Evolutionary conservation across 768 basidiomycete species (phyloP).

Genomic region (Podaxis rugospora): DNA sequence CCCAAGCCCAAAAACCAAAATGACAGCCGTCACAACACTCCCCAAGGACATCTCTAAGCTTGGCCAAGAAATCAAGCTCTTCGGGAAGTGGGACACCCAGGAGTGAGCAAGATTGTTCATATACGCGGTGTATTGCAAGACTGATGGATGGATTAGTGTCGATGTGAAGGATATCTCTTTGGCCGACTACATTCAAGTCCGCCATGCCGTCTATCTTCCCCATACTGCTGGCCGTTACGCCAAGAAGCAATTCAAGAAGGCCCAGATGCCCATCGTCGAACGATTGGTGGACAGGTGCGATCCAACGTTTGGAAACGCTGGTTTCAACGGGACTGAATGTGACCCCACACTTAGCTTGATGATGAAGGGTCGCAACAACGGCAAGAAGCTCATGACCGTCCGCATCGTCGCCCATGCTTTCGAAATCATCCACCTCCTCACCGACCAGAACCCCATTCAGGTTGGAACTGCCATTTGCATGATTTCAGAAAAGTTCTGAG

Average conservation of each 20-base stretch:
- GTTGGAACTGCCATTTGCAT: conserved; percentile 36
- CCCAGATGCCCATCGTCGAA: conserved; percentile 99
- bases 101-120: conserved; percentile 59
- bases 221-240: conserved; percentile 99
- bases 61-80: conserved; percentile 89
- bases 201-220: conserved; percentile 94
- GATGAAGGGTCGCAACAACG: conserved; percentile 99
- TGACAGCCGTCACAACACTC: conserved; percentile 67
- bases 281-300: conserved; percentile 93
- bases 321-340: background rate
- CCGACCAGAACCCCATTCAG: conserved; percentile 99
- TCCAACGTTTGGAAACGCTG: background rate
- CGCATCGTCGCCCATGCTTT: conserved; percentile 99
- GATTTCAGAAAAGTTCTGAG: background rate
- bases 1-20: conserved; percentile 28
- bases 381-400: conserved; percentile 98
- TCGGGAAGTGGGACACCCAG: conserved; percentile 98
- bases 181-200: conserved; percentile 99
- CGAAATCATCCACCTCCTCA: conserved; percentile 99
- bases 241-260: conserved; percentile 99
- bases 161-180: conserved; percentile 99
- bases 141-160: conserved; percentile 48
- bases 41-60: conserved; percentile 80
- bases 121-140: background rate
- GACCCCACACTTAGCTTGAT: conserved; percentile 64